These are phyloP conservation scores for Aureobasidium musti DNA, from an alignment of 2,329 filamentous ascomycete genomes.

Conservation along the genomic window DNA sequence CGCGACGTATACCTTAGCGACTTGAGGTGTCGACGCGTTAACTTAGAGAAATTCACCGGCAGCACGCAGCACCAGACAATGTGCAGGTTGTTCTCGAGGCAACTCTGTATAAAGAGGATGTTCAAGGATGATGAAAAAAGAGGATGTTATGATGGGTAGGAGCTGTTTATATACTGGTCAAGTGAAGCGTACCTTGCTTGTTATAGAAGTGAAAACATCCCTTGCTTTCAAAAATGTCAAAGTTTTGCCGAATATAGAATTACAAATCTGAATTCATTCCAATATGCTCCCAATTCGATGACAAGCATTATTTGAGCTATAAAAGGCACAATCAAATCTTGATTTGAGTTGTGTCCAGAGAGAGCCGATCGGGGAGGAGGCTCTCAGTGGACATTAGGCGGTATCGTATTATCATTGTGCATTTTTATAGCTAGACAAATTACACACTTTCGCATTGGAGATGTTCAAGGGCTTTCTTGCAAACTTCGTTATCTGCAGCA, in stretches of 20 bases:
- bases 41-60: neutral
- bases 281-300: neutral
- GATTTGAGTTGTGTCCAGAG: neutral
- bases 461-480: no score
- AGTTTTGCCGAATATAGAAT: neutral
- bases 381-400: neutral
- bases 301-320: neutral
- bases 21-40: neutral
- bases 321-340: neutral
- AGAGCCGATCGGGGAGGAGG: neutral
- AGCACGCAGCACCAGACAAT: neutral
- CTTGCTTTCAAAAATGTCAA: neutral
- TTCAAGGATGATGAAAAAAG: neutral
- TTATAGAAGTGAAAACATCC: neutral
- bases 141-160: neutral
- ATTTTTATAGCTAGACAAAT: neutral
- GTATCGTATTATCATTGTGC: neutral
- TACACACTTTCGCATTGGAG: neutral
- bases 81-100: neutral
- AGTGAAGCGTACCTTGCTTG: neutral
- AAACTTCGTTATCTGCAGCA: no score
- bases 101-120: neutral
- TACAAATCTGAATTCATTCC: no score
- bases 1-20: neutral
- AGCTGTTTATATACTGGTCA: neutral